Evolutionary conservation across 73 alveolate species (phyloP), one percentile per base, ranked within the genome.

Genomic region (Paramecium bursaria): DNA sequence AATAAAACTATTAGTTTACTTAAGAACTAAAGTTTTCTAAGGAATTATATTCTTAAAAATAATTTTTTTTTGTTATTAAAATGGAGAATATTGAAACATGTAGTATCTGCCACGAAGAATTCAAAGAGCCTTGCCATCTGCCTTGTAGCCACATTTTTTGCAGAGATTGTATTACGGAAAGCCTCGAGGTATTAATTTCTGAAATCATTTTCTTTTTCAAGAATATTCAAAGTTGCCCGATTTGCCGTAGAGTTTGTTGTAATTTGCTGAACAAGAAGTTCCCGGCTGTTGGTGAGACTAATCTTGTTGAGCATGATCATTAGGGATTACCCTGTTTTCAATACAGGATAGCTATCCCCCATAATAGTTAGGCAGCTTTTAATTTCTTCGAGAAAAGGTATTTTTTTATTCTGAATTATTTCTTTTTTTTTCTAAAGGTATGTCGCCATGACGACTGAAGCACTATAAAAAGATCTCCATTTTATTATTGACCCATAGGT

Each of bases 341-440:
- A 2, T 57, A 57, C 9, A 57, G 76, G 33, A 57, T 57, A 30
- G 17, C 49, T 10, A 29, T 57, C 27, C 76, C 27, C 33, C 76
- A 57, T 2, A 57, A 57, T 29, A 14, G 48, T 11, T 57, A 13
- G 33, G 33, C 51, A 30, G 4, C 27, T n/a, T 57, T 57, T 30
- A 57, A 57, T 57, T 57, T 57, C 76, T 57, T 57, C 33, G 76
- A 57, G 33, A 26, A 57, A n/a, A 57, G 76, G 76, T 57, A 57
- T 57, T 13, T 23, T 30, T 9, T 27, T n/a, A n/a, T n/a, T n/a
- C n/a, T n/a, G n/a, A n/a, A n/a, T n/a, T n/a, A n/a, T n/a, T n/a
- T n/a, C n/a, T 13, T 29, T 9, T 23, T 2, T 23, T n/a, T 10
- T 27, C 33, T 29, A 14, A 30, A 57, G 76, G 33, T 57, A 57